Percentiles rank a stretch among this genome's conserved stretches.
phyloP scores from a whole-genome alignment of 1,139 yeast genomes.

The Meyerozyma guilliermondii region DNA sequence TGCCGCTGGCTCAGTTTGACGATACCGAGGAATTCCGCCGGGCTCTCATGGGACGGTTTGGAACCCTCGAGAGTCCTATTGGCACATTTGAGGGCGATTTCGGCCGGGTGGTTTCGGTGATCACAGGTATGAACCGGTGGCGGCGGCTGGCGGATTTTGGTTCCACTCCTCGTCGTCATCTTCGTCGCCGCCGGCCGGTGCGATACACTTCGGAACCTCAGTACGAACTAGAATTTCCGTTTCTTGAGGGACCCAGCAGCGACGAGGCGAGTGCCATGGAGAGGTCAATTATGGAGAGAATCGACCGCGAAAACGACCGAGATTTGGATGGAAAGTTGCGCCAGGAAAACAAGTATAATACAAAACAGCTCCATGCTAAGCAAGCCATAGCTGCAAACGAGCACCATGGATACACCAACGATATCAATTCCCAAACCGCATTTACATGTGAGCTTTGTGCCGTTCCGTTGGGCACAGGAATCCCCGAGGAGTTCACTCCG shows the following conservation, averaged over 20 bases:
- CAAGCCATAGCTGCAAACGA: slow-evolving; percentile 18
- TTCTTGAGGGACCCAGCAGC: not conserved
- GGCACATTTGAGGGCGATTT: slow-evolving; percentile 1
- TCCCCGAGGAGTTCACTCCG: slow-evolving; percentile 46
- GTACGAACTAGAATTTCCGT: not conserved
- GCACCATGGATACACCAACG: slow-evolving; percentile 31
- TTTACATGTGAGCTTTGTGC: slow-evolving; percentile 70
- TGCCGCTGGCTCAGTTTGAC: slow-evolving; percentile 4
- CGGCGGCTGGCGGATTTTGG: not conserved
- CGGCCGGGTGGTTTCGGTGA: slow-evolving; percentile 1
- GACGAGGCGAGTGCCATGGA: slow-evolving; percentile 16
- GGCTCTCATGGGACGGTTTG: not conserved
- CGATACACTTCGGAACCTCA: not conserved
- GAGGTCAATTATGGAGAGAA: slow-evolving; percentile 33
- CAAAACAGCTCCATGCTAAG: slow-evolving; percentile 25
- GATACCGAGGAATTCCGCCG: not conserved
- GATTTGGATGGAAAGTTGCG: slow-evolving; percentile 29
- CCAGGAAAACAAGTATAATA: slow-evolving; percentile 28
- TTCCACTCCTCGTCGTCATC: not conserved
- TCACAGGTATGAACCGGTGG: slow-evolving; percentile 1
- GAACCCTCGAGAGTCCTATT: not conserved
- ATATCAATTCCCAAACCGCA: slow-evolving; percentile 22
- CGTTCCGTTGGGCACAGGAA: slow-evolving; percentile 63
- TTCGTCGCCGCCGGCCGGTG: not conserved
- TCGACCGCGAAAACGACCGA: slow-evolving; percentile 38